Evolutionary conservation across 305 asterid genomes (phyloP), one percentile per base, ranked within the genome.

Genomic region (Ilex paraguariensis): DNA sequence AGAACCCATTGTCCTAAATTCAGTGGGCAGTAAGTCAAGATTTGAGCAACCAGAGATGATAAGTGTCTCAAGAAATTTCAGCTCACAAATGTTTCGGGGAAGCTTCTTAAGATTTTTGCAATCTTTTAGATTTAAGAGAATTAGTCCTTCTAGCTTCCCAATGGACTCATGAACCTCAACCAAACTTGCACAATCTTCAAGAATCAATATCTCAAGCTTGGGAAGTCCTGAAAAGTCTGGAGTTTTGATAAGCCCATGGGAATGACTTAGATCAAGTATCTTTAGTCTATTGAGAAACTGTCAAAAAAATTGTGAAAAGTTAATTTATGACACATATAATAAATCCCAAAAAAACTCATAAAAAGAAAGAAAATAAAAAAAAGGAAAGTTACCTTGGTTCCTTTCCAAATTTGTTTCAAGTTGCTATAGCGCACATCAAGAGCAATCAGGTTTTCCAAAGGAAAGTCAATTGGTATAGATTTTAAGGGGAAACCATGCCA

Each of bases 401-500:
- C 54, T 50, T 50, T 12, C 54, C 54, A 50, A n/a, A 21, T 21
- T 21, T 21, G 28, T 21, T 21, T 21, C 28, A 21, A 21, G 28
- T 21, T 21, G 28, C 28, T 21, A 21, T 21, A 21, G 28, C 28
- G 28, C 28, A 21, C 28, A 21, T 21, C 28, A 21, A 21, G 28
- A 21, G 28, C 28, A 21, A 21, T 21, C 28, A 21, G 28, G 28
- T 21, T 21, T 21, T 21, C 28, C 28, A 50, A 5, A 5, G 59
- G 32, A 17, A 55, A 17, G 16, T 30, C 36, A 17, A 4, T 17
- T 17, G 59, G 59, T 55, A 55, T 55, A 55, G 31, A 55, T 31
- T 55, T 15, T 30, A 55, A 31, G 6, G 59, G 59, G 59, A 55
- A 55, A 6, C 59, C 59, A 30, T 30, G 59, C 59, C 31, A 17